Evolutionary conservation across 305 asterid genomes (phyloP), one percentile per base, ranked within the genome.

Genomic region (Rubia balearica): DNA sequence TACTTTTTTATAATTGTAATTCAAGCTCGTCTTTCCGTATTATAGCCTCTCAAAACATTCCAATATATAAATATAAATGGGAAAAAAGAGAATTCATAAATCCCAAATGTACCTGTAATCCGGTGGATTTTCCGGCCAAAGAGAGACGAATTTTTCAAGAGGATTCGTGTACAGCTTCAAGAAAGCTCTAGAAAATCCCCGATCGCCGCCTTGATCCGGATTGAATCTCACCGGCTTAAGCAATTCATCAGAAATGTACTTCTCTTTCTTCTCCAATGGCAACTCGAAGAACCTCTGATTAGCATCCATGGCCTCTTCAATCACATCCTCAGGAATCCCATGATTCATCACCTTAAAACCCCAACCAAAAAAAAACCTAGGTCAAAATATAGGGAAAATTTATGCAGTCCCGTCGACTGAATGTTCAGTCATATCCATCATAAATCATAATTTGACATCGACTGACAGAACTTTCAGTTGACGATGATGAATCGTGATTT

Each of bases 121-220:
- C 5, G 13, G 76, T n/a, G 90, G 88, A 69, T 27, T 60, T 21
- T 33, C 62, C 45, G 87, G 90, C 88, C 88, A 82, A 3, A 13
- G 65, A 0, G 71, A 7, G 57, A 74, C 17, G 30, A 74, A 82
- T 5, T 70, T 61, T 71, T 82, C 60, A 22, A 84, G 70, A 7
- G 88, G 90, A 76, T 86, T 16, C 1, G 85, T 79, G 72, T 75
- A 77, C 1, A 84, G 76, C 74, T 86, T 84, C 24, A 86, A 82
- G 48, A 80, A 82, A 11, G 72, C 84, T 74, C 85, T 0, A 71
- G 74, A 70, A 69, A 68, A 12, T 65, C 78, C 65, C 74, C 51
- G 65, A 42, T 7, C 59, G 46, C 17, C 74, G 19, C 46, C 71
- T 6, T 71, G 13, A 9, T 72, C 4, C 17, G 63, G 63, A 8